A percentile compares a stretch with the other conserved stretches of the same genome.
Evolutionary conservation across 768 basidiomycete species (phyloP).

Genomic region (Pleurotus tuber-regium): DNA sequence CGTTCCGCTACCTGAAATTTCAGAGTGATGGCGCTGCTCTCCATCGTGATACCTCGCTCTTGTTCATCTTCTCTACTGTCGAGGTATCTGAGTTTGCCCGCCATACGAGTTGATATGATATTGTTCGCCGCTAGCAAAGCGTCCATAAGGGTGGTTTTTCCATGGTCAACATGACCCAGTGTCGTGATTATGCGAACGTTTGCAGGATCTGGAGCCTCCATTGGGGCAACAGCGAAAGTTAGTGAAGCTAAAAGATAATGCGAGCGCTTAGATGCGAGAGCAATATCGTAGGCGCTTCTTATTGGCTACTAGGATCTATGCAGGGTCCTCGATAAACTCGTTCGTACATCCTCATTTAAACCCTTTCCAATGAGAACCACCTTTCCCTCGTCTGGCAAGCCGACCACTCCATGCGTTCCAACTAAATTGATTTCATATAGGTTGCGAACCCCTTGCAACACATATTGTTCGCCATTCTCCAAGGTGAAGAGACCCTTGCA

Average conservation of each 20-base stretch:
- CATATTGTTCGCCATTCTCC: slow-evolving; percentile 53
- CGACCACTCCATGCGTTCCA: slow-evolving; percentile 37
- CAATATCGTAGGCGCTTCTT: too few relatives aligned
- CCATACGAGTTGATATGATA: slow-evolving; percentile 93
- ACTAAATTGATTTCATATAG: slow-evolving; percentile 77
- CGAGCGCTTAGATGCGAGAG: not conserved
- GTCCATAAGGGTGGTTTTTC: slow-evolving; percentile 96
- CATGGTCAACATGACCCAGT: slow-evolving; percentile 91
- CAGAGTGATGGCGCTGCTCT: slow-evolving; percentile 91
- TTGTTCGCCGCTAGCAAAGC: slow-evolving; percentile 94
- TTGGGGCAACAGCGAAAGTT: slow-evolving; percentile 12
- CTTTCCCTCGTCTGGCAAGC: slow-evolving; percentile 67
- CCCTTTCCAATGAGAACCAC: slow-evolving; percentile 88
- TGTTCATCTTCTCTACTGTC: slow-evolving; percentile 98
- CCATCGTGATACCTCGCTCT: slow-evolving; percentile 98
- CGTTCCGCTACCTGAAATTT: slow-evolving; percentile 79
- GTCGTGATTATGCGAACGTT: slow-evolving; percentile 81
- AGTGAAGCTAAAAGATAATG: not conserved
- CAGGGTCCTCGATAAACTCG: slow-evolving; percentile 42
- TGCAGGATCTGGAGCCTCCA: slow-evolving; percentile 36
- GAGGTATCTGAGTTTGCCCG: slow-evolving; percentile 93
- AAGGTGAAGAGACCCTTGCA: slow-evolving; percentile 82
- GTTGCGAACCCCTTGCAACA: slow-evolving; percentile 89
- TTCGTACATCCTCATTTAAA: slow-evolving; percentile 51
- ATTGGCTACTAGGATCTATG: too few relatives aligned